These are phyloP conservation scores for Fomitiporia mediterranea DNA, from an alignment of 1,284 basidiomycete species.

Conservation along the genomic window DNA sequence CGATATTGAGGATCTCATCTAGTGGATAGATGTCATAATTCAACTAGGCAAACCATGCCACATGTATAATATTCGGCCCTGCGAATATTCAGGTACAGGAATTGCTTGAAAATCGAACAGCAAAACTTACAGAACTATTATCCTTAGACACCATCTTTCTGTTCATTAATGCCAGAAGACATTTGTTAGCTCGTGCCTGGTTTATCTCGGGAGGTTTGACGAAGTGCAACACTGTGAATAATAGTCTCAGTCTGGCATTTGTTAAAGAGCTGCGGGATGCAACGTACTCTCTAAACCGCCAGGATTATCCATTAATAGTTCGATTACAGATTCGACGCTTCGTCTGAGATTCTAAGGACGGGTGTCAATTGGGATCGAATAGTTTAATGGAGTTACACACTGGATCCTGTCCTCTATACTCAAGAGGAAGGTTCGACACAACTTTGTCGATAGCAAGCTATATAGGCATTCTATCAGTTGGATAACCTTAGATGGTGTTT, in stretches of 20 bases:
- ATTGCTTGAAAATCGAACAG: not conserved
- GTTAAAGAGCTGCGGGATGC: not conserved
- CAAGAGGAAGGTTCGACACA: slow-evolving; percentile 77
- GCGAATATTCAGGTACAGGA: not conserved
- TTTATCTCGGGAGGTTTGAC: slow-evolving; percentile 78
- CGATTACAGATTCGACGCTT: slow-evolving; percentile 75
- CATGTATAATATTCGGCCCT: slow-evolving; percentile 21
- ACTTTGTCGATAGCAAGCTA: slow-evolving; percentile 69
- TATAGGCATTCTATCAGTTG: not conserved
- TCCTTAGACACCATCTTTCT: slow-evolving; percentile 83
- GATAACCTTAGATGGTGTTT: not conserved
- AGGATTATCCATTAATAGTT: slow-evolving; percentile 56
- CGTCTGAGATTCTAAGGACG: slow-evolving; percentile 57
- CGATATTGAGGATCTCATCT: too few relatives aligned
- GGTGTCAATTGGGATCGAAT: not conserved
- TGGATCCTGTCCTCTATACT: slow-evolving; percentile 85
- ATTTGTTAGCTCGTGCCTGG: slow-evolving; percentile 89
- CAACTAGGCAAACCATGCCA: slow-evolving; percentile 20
- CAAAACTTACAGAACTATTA: slow-evolving; percentile 47
- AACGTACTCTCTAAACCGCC: slow-evolving; percentile 54
- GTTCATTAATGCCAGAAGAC: slow-evolving; percentile 85
- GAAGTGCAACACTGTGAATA: slow-evolving; percentile 65
- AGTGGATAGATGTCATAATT: not conserved
- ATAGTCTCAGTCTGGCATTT: not conserved
- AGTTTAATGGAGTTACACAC: slow-evolving; percentile 38